Evolutionary conservation across 306 rosid genomes (phyloP).

Genomic region (cucumber (Cucumis sativus)): DNA sequence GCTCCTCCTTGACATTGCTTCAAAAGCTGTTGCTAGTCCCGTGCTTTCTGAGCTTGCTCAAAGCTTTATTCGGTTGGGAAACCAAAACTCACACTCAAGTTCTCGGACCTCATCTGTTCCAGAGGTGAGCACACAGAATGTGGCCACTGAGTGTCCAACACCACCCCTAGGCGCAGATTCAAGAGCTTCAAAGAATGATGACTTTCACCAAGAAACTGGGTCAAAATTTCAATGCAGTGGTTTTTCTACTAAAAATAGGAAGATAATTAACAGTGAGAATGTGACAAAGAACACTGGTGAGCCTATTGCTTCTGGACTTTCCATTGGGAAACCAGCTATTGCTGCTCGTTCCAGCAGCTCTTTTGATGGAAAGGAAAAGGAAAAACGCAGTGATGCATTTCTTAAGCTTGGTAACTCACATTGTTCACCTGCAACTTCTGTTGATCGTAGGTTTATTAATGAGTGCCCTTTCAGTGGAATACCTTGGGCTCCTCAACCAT

Average conservation of each 20-base stretch:
- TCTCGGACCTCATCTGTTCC: conserved; percentile 18
- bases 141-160: conserved; percentile 9
- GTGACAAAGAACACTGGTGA: conserved; percentile 17
- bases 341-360: conserved; percentile 17
- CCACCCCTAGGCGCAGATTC: conserved; percentile 13
- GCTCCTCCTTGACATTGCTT: conserved; percentile 21
- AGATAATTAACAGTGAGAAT: conserved; percentile 15
- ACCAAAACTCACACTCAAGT: conserved; percentile 15
- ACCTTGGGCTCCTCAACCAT: conserved; percentile 4
- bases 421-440: conserved; percentile 4
- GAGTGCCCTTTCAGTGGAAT: conserved; percentile 43
- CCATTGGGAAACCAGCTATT: not conserved
- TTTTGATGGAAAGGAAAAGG: conserved; percentile 16
- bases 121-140: conserved; percentile 16
- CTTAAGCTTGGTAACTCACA: not conserved
- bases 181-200: conserved; percentile 11
- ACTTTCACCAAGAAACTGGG: not conserved
- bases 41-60: conserved; percentile 31
- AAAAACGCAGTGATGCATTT: conserved; percentile 1
- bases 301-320: conserved; percentile 11
- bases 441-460: conserved; percentile 7
- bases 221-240: conserved; percentile 10
- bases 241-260: conserved; percentile 20
- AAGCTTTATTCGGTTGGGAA: conserved; percentile 23
- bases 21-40: conserved; percentile 36